phyloP scores from a whole-genome alignment of 352 stramenopile species.

The Globisporangium nunn region DNA sequence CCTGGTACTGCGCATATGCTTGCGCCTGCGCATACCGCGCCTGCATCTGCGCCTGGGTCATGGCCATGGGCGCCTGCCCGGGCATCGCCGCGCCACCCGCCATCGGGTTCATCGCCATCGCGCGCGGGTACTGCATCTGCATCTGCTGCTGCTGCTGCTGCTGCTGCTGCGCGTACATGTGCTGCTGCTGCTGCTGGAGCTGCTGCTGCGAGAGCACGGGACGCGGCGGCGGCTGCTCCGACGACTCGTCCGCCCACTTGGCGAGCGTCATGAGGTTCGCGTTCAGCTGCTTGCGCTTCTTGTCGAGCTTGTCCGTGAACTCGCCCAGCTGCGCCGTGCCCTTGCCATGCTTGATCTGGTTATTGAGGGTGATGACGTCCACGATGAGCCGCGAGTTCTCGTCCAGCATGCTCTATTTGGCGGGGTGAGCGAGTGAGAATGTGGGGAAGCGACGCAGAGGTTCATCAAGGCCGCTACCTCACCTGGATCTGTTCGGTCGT shows the following conservation, averaged over 20 bases:
- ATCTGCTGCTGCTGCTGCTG: conserved; percentile 18
- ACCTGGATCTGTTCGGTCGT: conserved; percentile 83
- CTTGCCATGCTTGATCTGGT: conserved; percentile 82
- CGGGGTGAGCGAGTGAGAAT: background rate
- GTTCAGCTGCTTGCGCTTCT: conserved; percentile 87
- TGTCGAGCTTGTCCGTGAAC: conserved; percentile 82
- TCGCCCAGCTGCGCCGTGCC: conserved; percentile 65
- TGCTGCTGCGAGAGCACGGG: conserved; percentile 16
- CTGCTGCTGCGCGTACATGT: conserved; percentile 8
- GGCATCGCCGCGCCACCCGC: conserved; percentile 13
- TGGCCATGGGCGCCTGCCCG: conserved; percentile 9
- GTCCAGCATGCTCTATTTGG: conserved; percentile 68
- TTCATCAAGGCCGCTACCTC: background rate
- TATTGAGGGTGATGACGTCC: conserved; percentile 86
- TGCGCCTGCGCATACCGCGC: conserved; percentile 35
- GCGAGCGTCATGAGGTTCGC: conserved; percentile 87
- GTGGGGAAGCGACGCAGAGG: background rate
- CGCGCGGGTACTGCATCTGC: conserved; percentile 17
- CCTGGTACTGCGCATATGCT: conserved; percentile 51
- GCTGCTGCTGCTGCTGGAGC: conserved; percentile 21
- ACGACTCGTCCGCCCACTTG: conserved; percentile 84
- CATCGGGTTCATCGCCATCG: conserved; percentile 25
- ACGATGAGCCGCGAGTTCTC: conserved; percentile 85
- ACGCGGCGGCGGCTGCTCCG: conserved; percentile 48
- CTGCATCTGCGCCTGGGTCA: conserved; percentile 26